Conservation (phyloP, 2,329 filamentous ascomycete species). For the Colletotrichum agaves region DNA sequence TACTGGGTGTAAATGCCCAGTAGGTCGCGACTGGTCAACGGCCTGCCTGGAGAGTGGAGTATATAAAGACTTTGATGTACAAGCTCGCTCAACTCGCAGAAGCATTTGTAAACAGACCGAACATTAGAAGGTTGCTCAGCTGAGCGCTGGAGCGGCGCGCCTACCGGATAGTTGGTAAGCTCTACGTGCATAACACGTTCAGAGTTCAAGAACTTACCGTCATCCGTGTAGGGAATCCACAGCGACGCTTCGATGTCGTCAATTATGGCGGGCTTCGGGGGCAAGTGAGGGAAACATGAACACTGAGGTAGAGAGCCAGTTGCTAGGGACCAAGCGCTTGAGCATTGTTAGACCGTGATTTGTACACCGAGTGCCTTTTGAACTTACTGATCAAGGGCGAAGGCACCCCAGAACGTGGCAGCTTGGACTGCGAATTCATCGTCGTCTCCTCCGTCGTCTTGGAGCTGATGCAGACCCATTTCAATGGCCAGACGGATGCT, state of each 20-base stretch:
- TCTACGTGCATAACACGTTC: background rate
- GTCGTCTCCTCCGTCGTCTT: conserved; percentile 57
- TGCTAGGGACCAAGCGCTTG: conserved; percentile 72
- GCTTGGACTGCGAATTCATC: conserved; percentile 68
- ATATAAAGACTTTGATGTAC: conserved; percentile 78
- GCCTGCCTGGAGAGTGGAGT: conserved; percentile 75
- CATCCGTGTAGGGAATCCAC: conserved; percentile 69
- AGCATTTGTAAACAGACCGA: conserved; percentile 73
- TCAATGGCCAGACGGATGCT: conserved; percentile 78
- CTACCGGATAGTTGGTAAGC: conserved; percentile 44
- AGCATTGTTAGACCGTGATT: background rate
- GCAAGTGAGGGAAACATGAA: conserved; percentile 66
- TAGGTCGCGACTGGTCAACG: conserved; percentile 71
- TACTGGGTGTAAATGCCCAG: conserved; percentile 75
- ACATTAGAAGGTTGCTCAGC: conserved; percentile 75
- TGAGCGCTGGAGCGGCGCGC: conserved; percentile 63
- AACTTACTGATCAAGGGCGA: conserved; percentile 71
- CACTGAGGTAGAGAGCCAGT: conserved; percentile 71
- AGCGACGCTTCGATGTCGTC: conserved; percentile 68
- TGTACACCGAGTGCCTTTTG: background rate
- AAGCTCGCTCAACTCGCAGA: conserved; percentile 78
- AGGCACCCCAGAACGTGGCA: conserved; percentile 71
- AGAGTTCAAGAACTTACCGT: conserved; percentile 55
- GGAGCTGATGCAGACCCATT: conserved; percentile 72
- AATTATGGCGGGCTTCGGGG: conserved; percentile 70